A percentile compares a stretch with the other conserved stretches of the same genome.
phyloP scores from a whole-genome alignment of 768 basidiomycete genomes.

The Chalciporus chontae region DNA sequence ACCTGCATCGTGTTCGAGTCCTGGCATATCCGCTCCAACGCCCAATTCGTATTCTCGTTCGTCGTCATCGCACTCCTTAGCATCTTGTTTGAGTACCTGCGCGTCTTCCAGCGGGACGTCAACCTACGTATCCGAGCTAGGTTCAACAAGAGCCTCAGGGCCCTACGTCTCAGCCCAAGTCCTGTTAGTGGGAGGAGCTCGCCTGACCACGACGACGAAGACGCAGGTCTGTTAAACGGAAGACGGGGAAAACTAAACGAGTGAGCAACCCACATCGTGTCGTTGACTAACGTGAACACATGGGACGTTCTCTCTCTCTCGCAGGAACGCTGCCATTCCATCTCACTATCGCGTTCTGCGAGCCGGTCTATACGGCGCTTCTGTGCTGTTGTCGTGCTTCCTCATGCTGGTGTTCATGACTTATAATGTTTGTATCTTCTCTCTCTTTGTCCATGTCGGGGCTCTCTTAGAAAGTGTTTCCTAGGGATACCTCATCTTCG shows the following conservation, averaged over 20 bases:
- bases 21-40: slow-evolving; percentile 67
- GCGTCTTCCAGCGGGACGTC: slow-evolving; percentile 54
- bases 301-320: not conserved
- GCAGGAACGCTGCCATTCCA: slow-evolving; percentile 48
- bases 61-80: slow-evolving; percentile 62
- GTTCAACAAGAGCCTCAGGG: slow-evolving; percentile 47
- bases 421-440: slow-evolving; percentile 67
- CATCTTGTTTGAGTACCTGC: slow-evolving; percentile 78
- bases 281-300: not conserved
- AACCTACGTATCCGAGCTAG: slow-evolving; percentile 55
- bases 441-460: not conserved
- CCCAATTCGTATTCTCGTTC: slow-evolving; percentile 62
- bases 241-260: slow-evolving; percentile 36
- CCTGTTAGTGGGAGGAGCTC: slow-evolving; percentile 37
- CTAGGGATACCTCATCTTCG: slow-evolving; percentile 81
- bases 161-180: slow-evolving; percentile 30
- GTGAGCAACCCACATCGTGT: slow-evolving; percentile 34
- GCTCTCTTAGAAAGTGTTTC: not conserved
- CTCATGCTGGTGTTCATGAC: slow-evolving; percentile 98
- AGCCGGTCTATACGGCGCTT: slow-evolving; percentile 68
- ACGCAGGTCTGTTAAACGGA: slow-evolving; percentile 52
- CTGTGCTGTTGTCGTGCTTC: slow-evolving; percentile 80
- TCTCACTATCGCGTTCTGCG: slow-evolving; percentile 49
- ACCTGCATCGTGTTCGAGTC: slow-evolving; percentile 78
- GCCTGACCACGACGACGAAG: slow-evolving; percentile 45